These are phyloP conservation scores for Euptelea pleiosperma DNA, from an alignment of 164 flowering plant species.

Conservation along the genomic window DNA sequence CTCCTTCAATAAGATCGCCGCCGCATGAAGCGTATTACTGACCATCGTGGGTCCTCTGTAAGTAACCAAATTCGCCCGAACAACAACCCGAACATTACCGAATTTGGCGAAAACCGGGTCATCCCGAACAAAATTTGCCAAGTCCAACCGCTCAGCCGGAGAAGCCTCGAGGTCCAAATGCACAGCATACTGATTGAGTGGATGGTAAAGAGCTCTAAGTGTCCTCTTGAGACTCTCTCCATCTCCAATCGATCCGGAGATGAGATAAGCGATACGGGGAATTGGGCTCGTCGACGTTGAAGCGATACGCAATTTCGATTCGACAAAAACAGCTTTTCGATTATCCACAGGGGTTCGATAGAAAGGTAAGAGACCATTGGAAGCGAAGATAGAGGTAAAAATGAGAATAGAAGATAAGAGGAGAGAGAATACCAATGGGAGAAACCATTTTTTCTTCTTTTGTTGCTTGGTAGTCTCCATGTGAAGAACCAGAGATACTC, in stretches of 20 bases:
- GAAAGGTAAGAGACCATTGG: constrained; percentile 18
- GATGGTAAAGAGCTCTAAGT: constrained; percentile 69
- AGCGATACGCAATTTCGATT: constrained; percentile 38
- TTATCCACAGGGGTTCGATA: constrained; percentile 4
- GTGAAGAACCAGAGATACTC: constrained; percentile 3
- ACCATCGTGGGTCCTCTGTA: constrained; percentile 91
- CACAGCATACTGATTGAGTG: constrained; percentile 65
- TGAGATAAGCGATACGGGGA: constrained; percentile 65
- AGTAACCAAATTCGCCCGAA: constrained; percentile 67
- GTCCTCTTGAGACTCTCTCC: constrained; percentile 58
- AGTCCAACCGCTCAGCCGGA: constrained; percentile 52
- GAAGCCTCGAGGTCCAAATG: constrained; percentile 76
- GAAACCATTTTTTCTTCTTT: constrained; percentile 50
- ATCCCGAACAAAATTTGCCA: constrained; percentile 40
- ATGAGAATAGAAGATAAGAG: constrained; percentile 28
- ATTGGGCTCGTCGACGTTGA: constrained; percentile 27
- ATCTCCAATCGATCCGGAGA: constrained; percentile 72
- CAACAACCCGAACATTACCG: constrained; percentile 61
- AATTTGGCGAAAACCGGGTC: constrained; percentile 40
- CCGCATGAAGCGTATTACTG: constrained; percentile 72
- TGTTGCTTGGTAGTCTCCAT: constrained; percentile 33
- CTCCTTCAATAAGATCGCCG: constrained; percentile 65
- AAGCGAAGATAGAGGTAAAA: constrained; percentile 24
- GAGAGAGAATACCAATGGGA: constrained; percentile 31
- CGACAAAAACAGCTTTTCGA: constrained; percentile 48